A percentile compares a stretch with the other conserved stretches of the same genome.
These are phyloP conservation scores for Cyclocybe aegerita DNA, from an alignment of 768 basidiomycete genomes.

Conservation along the genomic window DNA sequence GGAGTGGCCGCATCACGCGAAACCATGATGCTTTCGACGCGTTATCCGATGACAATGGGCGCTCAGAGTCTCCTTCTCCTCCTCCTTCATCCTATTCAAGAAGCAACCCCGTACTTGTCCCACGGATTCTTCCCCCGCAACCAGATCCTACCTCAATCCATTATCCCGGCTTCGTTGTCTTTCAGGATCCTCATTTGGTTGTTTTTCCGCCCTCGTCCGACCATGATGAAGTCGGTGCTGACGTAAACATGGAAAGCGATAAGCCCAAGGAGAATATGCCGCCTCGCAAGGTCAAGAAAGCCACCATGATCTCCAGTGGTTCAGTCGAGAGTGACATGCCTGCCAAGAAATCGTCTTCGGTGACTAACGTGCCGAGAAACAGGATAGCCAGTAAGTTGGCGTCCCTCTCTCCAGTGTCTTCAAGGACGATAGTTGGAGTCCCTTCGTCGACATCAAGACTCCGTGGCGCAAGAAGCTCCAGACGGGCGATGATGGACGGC, in stretches of 20 bases:
- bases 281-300: slow-evolving; percentile 47
- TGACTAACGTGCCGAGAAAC: slow-evolving; percentile 4
- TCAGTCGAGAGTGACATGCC: slow-evolving; percentile 1
- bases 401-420: not conserved
- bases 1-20: slow-evolving; percentile 5
- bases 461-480: slow-evolving; percentile 3
- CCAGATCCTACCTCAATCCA: slow-evolving; percentile 57
- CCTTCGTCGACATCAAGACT: not conserved
- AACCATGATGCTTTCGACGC: not conserved
- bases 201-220: slow-evolving; percentile 10
- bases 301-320: slow-evolving; percentile 18
- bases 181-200: slow-evolving; percentile 44
- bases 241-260: slow-evolving; percentile 25
- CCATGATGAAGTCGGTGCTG: slow-evolving; percentile 1
- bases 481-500: slow-evolving; percentile 22
- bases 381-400: not conserved
- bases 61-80: slow-evolving; percentile 12
- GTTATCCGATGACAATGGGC: slow-evolving; percentile 1
- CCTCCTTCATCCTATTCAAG: slow-evolving; percentile 11
- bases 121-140: slow-evolving; percentile 39
- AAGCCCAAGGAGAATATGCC: slow-evolving; percentile 57
- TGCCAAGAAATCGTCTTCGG: not conserved
- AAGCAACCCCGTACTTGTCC: slow-evolving; percentile 22
- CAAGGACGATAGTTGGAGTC: not conserved
- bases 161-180: slow-evolving; percentile 66